These are phyloP conservation scores for Erythrobasidium hasegawianum DNA, from an alignment of 1,284 basidiomycete genomes.

Conservation along the genomic window DNA sequence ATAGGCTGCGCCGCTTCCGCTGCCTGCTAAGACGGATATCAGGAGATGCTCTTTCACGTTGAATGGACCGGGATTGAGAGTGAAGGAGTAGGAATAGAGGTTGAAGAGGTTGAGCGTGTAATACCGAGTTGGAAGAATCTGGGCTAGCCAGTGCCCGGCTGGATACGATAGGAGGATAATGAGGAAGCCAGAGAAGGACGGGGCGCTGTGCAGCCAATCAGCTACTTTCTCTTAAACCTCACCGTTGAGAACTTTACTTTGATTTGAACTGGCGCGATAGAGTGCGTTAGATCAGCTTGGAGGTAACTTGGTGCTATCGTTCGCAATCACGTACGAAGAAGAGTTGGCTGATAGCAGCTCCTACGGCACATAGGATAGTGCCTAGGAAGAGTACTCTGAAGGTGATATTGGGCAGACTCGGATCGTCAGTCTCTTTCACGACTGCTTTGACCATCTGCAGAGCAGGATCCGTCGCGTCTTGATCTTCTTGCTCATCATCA, in stretches of 20 bases:
- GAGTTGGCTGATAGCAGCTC: slow-evolving; percentile 53
- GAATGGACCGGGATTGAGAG: slow-evolving; percentile 54
- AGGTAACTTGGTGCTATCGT: background rate
- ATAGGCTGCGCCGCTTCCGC: slow-evolving; percentile 43
- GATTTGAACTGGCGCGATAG: slow-evolving; percentile 24
- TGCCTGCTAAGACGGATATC: slow-evolving; percentile 39
- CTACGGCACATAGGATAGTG: slow-evolving; percentile 54
- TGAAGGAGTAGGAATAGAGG: slow-evolving; percentile 23
- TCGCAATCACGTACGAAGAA: slow-evolving; percentile 27
- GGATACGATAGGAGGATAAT: slow-evolving; percentile 52
- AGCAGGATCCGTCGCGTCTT: slow-evolving; percentile 16
- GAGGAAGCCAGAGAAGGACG: slow-evolving; percentile 56
- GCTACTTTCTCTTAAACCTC: background rate
- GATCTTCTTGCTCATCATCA: slow-evolving; percentile 10
- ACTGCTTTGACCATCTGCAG: slow-evolving; percentile 43
- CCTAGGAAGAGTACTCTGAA: slow-evolving; percentile 56
- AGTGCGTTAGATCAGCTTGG: slow-evolving; percentile 7
- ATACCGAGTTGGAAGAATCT: slow-evolving; percentile 17
- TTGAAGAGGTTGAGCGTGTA: background rate
- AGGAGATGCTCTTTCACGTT: slow-evolving; percentile 53
- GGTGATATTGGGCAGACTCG: slow-evolving; percentile 55
- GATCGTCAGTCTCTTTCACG: slow-evolving; percentile 56
- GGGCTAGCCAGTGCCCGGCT: slow-evolving; percentile 27
- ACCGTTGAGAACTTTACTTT: slow-evolving; percentile 10
- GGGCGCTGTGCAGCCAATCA: slow-evolving; percentile 49